Evolutionary conservation across 1,139 yeast species (phyloP), one percentile per base, ranked within the genome.

Genomic region (Spencermartinsiella ligniputridi): DNA sequence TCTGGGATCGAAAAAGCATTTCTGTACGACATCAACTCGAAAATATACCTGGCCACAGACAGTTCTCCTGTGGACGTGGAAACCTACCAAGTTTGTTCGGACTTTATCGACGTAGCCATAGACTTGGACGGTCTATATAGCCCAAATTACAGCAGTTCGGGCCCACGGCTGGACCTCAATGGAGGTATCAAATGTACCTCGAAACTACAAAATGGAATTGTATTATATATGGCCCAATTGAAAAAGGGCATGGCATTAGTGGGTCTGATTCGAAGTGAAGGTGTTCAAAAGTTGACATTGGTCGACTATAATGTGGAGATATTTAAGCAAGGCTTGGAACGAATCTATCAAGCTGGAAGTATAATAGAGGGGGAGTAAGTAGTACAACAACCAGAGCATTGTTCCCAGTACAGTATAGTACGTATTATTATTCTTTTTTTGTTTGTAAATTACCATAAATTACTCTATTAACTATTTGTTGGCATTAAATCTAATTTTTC

Each of bases 21-120:
- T 57, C 65, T 92, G 48, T 90, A 94, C 60, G 98, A 92, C 61
- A 81, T 90, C 30, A 86, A 86, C 60, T 84, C 96, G n/a, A 92
- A 92, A 64, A 86, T 92, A 24, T 92, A 92, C 62, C 90, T 92
- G 38, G 97, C 97, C 2, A 92, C 97, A 0, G 98, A 92, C 63
- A 85, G 96, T 0, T 81, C 92, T 2, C 97, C 97, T 0, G 96
- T 90, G 25, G 97, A 92, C 65, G 86, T 89, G 24, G 96, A 89
- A 58, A 86, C 95, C 0, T 92, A 92, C 62, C 97, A 92, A 63
- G 95, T 90, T 2, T 92, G 98, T 65, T 95, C 97, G 0, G 98
- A 92, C 60, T 92, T 90, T 59, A 90, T 92, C 44, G 98, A 92
- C 63, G 94, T 92, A 16, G 83, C 97, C 2, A 83, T 89, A 32